phyloP scores from a whole-genome alignment of 108 stramenopile species.

The Skeletonema menzelii region DNA sequence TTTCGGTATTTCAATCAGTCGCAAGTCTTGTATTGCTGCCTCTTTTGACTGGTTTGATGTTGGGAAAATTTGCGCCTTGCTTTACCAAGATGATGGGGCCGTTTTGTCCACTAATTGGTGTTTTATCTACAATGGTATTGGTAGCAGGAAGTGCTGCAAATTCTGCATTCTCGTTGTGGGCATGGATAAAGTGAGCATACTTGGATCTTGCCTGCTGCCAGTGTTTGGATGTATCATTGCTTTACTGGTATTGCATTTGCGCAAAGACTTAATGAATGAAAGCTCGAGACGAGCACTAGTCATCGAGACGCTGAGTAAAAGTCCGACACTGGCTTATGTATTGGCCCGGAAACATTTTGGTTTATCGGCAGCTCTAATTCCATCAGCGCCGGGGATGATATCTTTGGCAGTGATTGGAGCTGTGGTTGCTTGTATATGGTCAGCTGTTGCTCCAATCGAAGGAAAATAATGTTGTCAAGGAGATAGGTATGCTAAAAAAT shows the following conservation, averaged over 20 bases:
- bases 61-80: neutral
- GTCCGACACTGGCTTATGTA: slow-evolving; percentile 43
- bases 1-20: slow-evolving; percentile 24
- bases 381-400: slow-evolving; percentile 46
- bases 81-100: neutral
- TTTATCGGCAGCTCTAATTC: slow-evolving; percentile 14
- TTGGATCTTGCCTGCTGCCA: slow-evolving; percentile 21
- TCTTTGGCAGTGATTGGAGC: slow-evolving; percentile 44
- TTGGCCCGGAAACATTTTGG: slow-evolving; percentile 37
- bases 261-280: slow-evolving; percentile 1
- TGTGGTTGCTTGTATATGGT: slow-evolving; percentile 36
- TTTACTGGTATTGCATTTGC: neutral
- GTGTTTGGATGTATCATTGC: slow-evolving; percentile 9
- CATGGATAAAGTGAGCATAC: neutral
- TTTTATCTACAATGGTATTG: slow-evolving; percentile 35
- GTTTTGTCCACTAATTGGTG: slow-evolving; percentile 23
- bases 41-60: slow-evolving; percentile 14
- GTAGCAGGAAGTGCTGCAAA: slow-evolving; percentile 45
- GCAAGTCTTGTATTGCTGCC: slow-evolving; percentile 35
- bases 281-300: slow-evolving; percentile 23
- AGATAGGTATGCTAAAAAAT: too few relatives aligned
- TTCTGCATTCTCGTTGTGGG: slow-evolving; percentile 3
- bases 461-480: neutral
- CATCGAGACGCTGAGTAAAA: slow-evolving; percentile 38
- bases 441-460: slow-evolving; percentile 6